phyloP scores from a whole-genome alignment of 2,329 filamentous ascomycete species.

The Colletotrichum musae region DNA sequence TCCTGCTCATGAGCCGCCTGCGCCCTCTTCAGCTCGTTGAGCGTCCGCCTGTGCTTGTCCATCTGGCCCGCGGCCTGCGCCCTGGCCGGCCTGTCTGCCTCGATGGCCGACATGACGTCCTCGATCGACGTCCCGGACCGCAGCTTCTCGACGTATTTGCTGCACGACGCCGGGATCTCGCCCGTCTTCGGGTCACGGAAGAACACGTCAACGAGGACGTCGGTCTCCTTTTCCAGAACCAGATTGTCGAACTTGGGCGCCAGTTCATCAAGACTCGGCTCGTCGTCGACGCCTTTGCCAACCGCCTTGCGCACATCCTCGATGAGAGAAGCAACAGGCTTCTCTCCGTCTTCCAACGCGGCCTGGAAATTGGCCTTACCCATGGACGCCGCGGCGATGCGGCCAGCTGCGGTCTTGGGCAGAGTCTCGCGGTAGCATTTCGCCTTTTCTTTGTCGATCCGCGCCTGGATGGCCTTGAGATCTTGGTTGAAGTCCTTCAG shows the following conservation, averaged over 20 bases:
- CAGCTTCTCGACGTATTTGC: constrained; percentile 58
- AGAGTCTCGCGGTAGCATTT: constrained; percentile 64
- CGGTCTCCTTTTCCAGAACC: constrained; percentile 19
- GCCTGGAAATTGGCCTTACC: constrained; percentile 27
- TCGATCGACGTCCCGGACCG: constrained; percentile 47
- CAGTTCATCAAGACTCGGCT: constrained; percentile 31
- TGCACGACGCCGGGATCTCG: constrained; percentile 46
- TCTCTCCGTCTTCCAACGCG: constrained; percentile 32
- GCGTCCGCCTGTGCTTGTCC: constrained; percentile 54
- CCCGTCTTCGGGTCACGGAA: constrained; percentile 56
- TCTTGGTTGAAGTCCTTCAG: constrained; percentile 60
- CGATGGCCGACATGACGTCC: constrained; percentile 49
- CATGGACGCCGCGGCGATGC: constrained; percentile 34
- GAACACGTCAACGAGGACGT: constrained; percentile 39
- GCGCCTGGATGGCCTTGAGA: constrained; percentile 63
- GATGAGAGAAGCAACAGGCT: constrained; percentile 12
- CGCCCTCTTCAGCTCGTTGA: constrained; percentile 64
- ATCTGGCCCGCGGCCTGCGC: constrained; percentile 49
- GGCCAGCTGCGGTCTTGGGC: constrained; percentile 41
- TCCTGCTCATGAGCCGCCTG: constrained; percentile 62
- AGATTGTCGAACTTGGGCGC: constrained; percentile 36
- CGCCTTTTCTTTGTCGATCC: constrained; percentile 66
- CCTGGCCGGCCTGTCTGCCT: constrained; percentile 49
- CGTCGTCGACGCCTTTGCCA: constrained; percentile 6
- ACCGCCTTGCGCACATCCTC: constrained; percentile 32